Evolutionary conservation across 2,329 filamentous ascomycete species (phyloP).

Genomic region (Bipolaris bicolor): DNA sequence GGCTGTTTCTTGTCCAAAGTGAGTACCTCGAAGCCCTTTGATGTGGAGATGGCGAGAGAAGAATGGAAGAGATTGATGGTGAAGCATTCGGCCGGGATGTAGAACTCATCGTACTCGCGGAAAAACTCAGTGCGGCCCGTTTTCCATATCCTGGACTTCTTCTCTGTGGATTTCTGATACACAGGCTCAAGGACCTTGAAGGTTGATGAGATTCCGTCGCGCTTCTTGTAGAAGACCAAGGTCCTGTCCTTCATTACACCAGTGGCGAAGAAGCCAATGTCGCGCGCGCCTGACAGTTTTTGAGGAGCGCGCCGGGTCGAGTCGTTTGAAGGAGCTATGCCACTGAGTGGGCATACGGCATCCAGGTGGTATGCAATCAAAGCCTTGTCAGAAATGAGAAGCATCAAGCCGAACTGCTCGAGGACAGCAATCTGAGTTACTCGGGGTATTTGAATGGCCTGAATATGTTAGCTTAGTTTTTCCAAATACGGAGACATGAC

Average conservation of each 20-base stretch:
- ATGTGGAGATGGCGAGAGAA: constrained; percentile 87
- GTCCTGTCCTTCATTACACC: constrained; percentile 97
- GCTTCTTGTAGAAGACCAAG: constrained; percentile 95
- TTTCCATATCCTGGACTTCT: constrained; percentile 72
- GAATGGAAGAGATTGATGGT: constrained; percentile 96
- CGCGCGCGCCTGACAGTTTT: constrained; percentile 82
- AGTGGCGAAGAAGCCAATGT: constrained; percentile 95
- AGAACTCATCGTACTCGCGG: constrained; percentile 98
- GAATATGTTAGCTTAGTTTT: constrained; percentile 35
- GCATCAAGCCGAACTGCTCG: constrained; percentile 92
- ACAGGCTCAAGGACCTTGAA: constrained; percentile 98
- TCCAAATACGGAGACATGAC: constrained; percentile 34
- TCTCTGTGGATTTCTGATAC: constrained; percentile 88
- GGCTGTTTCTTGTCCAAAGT: constrained; percentile 97
- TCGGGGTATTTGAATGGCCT: constrained; percentile 76
- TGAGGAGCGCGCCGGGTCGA: constrained; percentile 86
- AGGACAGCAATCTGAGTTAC: constrained; percentile 94
- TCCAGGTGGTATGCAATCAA: constrained; percentile 94
- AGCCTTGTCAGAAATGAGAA: constrained; percentile 89
- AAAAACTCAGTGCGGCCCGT: constrained; percentile 89
- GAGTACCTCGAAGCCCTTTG: constrained; percentile 92
- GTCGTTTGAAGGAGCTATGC: constrained; percentile 68
- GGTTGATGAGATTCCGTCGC: constrained; percentile 86
- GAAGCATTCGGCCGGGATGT: constrained; percentile 93
- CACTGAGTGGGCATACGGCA: constrained; percentile 67